Conservation (phyloP, 768 basidiomycete genomes). For the Psilocybe subaeruginosa region DNA sequence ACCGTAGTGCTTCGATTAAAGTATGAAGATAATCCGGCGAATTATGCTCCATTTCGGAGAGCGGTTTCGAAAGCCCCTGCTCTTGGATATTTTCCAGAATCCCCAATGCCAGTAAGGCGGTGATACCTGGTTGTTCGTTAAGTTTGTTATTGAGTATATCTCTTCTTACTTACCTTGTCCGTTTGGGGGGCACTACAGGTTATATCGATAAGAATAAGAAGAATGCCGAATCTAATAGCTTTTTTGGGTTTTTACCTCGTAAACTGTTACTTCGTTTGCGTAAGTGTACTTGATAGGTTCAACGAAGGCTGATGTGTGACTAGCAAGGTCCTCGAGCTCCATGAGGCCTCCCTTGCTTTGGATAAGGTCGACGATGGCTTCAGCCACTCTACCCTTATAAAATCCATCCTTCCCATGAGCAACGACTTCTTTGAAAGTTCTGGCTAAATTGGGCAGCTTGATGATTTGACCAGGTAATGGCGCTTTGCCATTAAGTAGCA, state of each 20-base stretch:
- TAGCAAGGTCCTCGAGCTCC: conserved; percentile 92
- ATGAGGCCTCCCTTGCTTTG: conserved; percentile 89
- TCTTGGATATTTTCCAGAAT: conserved; percentile 88
- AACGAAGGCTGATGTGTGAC: conserved; percentile 77
- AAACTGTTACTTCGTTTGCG: conserved; percentile 81
- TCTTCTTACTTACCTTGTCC: conserved; percentile 69
- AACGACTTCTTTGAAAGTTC: conserved; percentile 81
- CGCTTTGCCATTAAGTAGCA: conserved; percentile 83
- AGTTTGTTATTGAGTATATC: background rate
- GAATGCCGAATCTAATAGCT: background rate
- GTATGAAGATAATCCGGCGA: conserved; percentile 88
- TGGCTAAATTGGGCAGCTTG: conserved; percentile 78
- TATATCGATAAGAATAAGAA: conserved; percentile 1
- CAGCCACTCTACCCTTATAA: conserved; percentile 89
- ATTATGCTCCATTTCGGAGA: conserved; percentile 87
- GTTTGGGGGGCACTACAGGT: conserved; percentile 87
- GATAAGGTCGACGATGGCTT: conserved; percentile 87
- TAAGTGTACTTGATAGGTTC: conserved; percentile 94
- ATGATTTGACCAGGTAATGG: conserved; percentile 87
- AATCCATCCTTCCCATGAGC: conserved; percentile 89
- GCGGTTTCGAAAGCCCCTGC: conserved; percentile 65
- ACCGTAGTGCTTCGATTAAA: conserved; percentile 86
- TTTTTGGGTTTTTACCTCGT: conserved; percentile 64
- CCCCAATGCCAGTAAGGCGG: conserved; percentile 90
- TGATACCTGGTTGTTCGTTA: conserved; percentile 59